Conservation (phyloP, 495 filamentous ascomycete species). For the Amniculicola lignicola region DNA sequence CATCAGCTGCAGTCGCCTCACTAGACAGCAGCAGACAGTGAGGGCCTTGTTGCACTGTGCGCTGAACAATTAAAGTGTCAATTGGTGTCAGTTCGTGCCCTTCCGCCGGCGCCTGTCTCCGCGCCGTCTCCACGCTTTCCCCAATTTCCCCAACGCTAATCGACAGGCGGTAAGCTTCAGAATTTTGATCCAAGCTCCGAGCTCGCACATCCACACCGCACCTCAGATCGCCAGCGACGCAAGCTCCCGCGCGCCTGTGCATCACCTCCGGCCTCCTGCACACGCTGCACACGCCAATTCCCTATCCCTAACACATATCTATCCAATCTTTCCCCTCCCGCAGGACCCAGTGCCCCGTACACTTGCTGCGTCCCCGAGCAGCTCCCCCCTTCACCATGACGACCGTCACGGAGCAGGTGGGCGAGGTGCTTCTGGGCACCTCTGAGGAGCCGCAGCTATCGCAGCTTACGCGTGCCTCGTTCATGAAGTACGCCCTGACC, state of each 20-base stretch:
- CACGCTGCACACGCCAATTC: no score
- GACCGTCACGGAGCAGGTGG: constrained; percentile 39
- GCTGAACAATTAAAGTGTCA: no score
- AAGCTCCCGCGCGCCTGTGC: constrained; percentile 7
- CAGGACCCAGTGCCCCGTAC: constrained; percentile 15
- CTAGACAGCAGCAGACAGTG: not conserved
- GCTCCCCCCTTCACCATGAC: constrained; percentile 25
- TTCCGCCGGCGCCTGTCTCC: not conserved
- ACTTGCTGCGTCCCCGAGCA: not conserved
- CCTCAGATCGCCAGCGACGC: not conserved
- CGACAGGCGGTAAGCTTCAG: not conserved
- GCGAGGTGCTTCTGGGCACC: constrained; percentile 42
- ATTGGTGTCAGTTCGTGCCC: not conserved
- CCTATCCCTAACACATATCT: no score
- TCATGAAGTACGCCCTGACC: constrained; percentile 71
- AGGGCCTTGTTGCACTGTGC: no score
- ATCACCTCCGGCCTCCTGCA: not conserved
- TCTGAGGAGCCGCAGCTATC: constrained; percentile 58
- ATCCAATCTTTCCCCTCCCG: no score
- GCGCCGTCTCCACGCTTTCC: not conserved
- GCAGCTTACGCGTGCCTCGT: constrained; percentile 64
- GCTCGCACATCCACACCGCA: not conserved
- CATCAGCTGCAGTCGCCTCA: not conserved
- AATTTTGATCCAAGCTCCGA: constrained; percentile 9
- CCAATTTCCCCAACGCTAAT: not conserved